Conservation (phyloP, 78 protist genomes). For the Dictyostelium firmibasis region DNA sequence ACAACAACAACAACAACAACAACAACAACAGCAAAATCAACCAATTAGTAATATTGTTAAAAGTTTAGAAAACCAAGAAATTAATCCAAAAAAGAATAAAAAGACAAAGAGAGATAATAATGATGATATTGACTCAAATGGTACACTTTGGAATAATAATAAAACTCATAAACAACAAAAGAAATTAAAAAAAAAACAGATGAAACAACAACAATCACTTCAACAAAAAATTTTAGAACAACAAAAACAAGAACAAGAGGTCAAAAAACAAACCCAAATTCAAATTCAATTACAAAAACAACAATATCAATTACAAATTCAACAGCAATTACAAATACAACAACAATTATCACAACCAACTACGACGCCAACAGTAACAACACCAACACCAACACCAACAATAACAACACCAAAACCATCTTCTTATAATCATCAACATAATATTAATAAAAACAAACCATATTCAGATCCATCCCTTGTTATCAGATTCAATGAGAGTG, state of each 20-base stretch:
- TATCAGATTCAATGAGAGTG: conserved; percentile 21
- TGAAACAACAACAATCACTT: conserved; percentile 2
- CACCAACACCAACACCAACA: not conserved
- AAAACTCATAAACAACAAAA: not conserved
- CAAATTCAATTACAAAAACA: conserved; percentile 11
- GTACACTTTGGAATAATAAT: not conserved
- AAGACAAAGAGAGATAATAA: not conserved
- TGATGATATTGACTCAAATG: not conserved
- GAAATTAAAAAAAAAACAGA: not conserved
- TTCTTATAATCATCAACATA: not conserved
- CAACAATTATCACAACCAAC: not conserved
- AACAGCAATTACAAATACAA: conserved; percentile 10
- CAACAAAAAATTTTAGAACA: conserved; percentile 1
- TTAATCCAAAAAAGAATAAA: not conserved
- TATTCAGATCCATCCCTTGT: conserved; percentile 4
- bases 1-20: not conserved
- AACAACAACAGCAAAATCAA: not conserved
- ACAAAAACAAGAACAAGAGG: not conserved
- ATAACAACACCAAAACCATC: not conserved
- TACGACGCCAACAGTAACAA: not conserved
- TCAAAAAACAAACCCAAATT: not conserved
- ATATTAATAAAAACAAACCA: not conserved
- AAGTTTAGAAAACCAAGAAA: not conserved
- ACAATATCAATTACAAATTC: not conserved
- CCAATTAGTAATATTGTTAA: not conserved